phyloP scores from a whole-genome alignment of 371 early-diverging fungal species.

The Sporodiniella umbellata region DNA sequence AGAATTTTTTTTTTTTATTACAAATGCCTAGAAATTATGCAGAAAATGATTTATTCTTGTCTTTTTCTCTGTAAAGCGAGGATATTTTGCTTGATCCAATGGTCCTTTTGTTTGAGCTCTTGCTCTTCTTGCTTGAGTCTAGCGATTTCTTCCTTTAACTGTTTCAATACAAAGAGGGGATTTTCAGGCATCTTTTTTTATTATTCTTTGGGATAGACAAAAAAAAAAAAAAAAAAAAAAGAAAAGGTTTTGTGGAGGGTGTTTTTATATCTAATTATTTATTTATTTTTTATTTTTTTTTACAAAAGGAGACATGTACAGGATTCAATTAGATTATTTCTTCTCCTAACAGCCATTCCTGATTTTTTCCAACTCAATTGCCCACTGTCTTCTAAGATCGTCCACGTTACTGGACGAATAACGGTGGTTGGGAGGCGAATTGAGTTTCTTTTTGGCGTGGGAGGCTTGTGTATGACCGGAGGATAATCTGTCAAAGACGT shows the following conservation, averaged over 20 bases:
- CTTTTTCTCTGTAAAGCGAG: slow-evolving; percentile 35
- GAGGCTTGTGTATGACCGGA: slow-evolving; percentile 43
- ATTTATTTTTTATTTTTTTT: not conserved
- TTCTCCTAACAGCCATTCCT: not conserved
- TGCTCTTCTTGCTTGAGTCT: slow-evolving; percentile 41
- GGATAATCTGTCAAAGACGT: slow-evolving; percentile 42
- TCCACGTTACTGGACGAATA: slow-evolving; percentile 28
- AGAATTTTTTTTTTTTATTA: not conserved
- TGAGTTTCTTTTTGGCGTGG: slow-evolving; percentile 29
- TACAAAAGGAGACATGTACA: not conserved
- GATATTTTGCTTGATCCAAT: slow-evolving; percentile 45
- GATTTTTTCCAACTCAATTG: slow-evolving; percentile 9
- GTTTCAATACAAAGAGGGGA: slow-evolving; percentile 9
- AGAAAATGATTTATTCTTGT: not conserved
- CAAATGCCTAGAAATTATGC: not conserved
- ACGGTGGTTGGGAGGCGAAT: slow-evolving; percentile 4
- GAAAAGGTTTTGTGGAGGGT: too few relatives aligned
- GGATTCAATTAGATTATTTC: not conserved
- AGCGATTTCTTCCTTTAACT: slow-evolving; percentile 45
- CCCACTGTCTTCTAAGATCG: slow-evolving; percentile 29
- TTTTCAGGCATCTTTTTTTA: too few relatives aligned
- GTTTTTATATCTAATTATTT: too few relatives aligned
- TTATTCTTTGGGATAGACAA: too few relatives aligned
- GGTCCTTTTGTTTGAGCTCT: slow-evolving; percentile 40
- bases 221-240: too few relatives aligned